phyloP scores from a whole-genome alignment of 371 early-diverging fungal genomes.

The Conidiobolus incongruus region DNA sequence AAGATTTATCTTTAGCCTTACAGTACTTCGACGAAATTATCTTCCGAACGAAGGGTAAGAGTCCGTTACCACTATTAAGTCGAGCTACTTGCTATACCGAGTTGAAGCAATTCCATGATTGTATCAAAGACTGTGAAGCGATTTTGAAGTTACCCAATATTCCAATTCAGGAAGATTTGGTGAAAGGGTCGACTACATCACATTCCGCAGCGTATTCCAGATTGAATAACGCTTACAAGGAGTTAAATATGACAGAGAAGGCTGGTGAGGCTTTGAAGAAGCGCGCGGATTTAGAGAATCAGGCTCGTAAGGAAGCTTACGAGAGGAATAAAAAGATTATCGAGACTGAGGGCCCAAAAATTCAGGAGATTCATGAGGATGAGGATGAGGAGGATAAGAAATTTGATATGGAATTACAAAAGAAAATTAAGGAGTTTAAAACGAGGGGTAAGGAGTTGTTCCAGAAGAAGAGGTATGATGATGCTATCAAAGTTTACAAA shows the following conservation, averaged over 20 bases:
- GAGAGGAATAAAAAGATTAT: not conserved
- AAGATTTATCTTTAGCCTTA: not conserved
- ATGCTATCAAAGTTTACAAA: not conserved
- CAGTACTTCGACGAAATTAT: constrained; percentile 1
- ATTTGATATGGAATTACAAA: not conserved
- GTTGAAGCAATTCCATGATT: not conserved
- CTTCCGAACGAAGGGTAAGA: not conserved
- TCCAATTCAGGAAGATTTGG: not conserved
- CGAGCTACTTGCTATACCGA: constrained; percentile 1
- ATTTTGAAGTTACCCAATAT: not conserved
- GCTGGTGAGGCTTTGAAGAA: constrained; percentile 1
- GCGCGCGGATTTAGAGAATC: not conserved
- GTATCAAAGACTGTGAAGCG: not conserved
- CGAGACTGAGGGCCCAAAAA: not conserved
- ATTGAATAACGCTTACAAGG: constrained; percentile 1
- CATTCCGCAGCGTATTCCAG: constrained; percentile 1
- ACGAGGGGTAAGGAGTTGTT: not conserved
- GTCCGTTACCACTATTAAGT: not conserved
- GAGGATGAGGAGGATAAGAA: not conserved
- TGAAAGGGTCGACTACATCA: constrained; percentile 1
- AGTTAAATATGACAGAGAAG: not conserved
- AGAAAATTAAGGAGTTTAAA: not conserved
- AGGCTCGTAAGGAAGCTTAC: not conserved
- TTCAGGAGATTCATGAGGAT: not conserved
- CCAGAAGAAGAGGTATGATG: not conserved